Evolutionary conservation across 257 asterid genomes (phyloP).

Genomic region (Cynanchum wilfordii): DNA sequence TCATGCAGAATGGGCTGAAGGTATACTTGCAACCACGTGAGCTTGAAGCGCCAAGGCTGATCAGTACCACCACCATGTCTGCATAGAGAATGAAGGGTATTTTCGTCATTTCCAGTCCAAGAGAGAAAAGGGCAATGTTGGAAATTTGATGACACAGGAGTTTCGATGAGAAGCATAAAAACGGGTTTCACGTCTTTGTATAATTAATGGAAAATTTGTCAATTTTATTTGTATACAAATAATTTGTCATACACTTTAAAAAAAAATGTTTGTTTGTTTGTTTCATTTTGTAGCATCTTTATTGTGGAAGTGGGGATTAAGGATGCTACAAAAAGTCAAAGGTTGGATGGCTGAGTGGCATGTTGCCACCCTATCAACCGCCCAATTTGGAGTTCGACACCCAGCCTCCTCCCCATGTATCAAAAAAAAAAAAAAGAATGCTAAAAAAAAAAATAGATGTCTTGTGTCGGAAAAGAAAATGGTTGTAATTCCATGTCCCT

Average conservation of each 20-base stretch:
- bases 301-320: neutral
- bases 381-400: no score
- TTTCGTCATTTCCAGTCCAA: neutral
- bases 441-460: neutral
- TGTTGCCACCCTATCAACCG: no score
- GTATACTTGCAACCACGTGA: constrained; percentile 50
- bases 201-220: neutral
- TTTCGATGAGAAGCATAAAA: neutral
- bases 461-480: neutral
- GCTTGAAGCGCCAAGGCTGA: constrained; percentile 25
- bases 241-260: constrained; percentile 1
- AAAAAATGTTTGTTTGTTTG: constrained; percentile 1
- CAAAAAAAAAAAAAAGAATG: no score
- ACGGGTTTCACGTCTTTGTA: neutral
- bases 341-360: no score
- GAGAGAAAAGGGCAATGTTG: constrained; percentile 1
- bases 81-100: constrained; percentile 21
- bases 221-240: constrained; percentile 10
- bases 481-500: neutral
- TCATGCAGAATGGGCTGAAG: constrained; percentile 65
- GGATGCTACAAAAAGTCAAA: no score
- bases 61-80: constrained; percentile 20
- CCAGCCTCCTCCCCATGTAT: no score
- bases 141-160: neutral
- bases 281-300: neutral